These are phyloP conservation scores for Lignosus rhinocerotis DNA, from an alignment of 1,284 basidiomycete species.

Conservation along the genomic window DNA sequence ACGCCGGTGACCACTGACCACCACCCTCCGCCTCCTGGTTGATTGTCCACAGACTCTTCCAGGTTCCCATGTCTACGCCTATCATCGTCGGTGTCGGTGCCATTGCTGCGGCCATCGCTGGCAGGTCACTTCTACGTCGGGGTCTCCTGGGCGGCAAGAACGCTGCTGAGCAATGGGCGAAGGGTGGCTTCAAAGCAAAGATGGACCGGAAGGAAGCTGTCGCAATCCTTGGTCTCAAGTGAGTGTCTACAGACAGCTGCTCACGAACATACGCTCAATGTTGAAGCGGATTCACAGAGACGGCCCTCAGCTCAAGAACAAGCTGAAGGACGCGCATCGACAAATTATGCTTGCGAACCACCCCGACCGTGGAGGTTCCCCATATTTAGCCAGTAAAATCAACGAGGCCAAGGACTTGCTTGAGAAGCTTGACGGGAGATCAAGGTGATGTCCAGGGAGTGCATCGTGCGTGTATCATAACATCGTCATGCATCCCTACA, in stretches of 20 bases:
- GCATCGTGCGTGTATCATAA: conserved; percentile 5
- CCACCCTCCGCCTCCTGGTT: background rate
- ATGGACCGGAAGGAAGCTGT: conserved; percentile 97
- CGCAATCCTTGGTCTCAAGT: conserved; percentile 91
- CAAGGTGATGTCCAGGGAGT: conserved; percentile 33
- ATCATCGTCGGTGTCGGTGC: conserved; percentile 78
- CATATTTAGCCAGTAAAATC: conserved; percentile 97
- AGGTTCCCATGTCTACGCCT: conserved; percentile 66
- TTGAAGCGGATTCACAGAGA: conserved; percentile 52
- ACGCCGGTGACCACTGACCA: conserved; percentile 10
- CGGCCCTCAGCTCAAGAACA: conserved; percentile 64
- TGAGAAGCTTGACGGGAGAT: conserved; percentile 60
- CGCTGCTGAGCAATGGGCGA: conserved; percentile 84
- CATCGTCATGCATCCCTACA: background rate
- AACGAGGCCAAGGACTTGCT: conserved; percentile 90
- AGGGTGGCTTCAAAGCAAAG: conserved; percentile 93
- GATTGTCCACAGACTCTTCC: background rate
- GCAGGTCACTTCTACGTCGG: conserved; percentile 65
- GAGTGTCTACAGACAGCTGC: conserved; percentile 34
- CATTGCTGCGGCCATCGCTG: conserved; percentile 78
- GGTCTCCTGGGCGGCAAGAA: conserved; percentile 57
- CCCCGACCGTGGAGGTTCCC: conserved; percentile 94
- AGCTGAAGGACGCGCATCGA: conserved; percentile 88
- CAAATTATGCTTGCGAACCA: conserved; percentile 95
- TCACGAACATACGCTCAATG: background rate